Evolutionary conservation across 441 rosid species (phyloP).

Genomic region (Syzygium syzygioides): DNA sequence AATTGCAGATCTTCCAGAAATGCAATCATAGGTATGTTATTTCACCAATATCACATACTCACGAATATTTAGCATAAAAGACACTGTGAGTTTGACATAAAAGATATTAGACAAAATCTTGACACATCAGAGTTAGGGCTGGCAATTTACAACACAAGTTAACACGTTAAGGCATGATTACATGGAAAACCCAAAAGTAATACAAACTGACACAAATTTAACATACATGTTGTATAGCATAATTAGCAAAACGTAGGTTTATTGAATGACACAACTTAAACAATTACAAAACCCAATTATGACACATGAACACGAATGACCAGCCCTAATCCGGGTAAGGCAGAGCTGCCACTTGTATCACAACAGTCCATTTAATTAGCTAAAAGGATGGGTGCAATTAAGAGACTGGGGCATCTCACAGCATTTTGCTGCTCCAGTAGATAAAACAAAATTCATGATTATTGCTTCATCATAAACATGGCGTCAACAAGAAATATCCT

Average conservation of each 20-base stretch:
- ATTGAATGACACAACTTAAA: neutral
- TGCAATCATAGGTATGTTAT: neutral
- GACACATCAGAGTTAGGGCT: neutral
- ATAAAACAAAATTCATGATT: neutral
- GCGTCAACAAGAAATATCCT: neutral
- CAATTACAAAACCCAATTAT: neutral
- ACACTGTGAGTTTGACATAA: neutral
- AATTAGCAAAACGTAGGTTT: neutral
- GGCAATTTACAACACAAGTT: neutral
- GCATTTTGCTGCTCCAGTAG: neutral
- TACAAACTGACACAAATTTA: neutral
- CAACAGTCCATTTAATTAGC: neutral
- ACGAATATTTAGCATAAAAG: neutral
- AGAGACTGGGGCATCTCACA: neutral
- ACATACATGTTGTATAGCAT: neutral
- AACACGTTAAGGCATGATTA: neutral
- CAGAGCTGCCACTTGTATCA: neutral
- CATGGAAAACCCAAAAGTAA: neutral
- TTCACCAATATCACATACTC: neutral
- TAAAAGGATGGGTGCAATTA: neutral
- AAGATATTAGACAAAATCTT: neutral
- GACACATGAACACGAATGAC: neutral
- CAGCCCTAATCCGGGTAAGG: neutral
- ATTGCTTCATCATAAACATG: neutral
- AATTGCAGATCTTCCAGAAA: neutral